Base-by-base conservation (phyloP, 2,329 filamentous ascomycete genomes). In the Monilinia laxa region DNA sequence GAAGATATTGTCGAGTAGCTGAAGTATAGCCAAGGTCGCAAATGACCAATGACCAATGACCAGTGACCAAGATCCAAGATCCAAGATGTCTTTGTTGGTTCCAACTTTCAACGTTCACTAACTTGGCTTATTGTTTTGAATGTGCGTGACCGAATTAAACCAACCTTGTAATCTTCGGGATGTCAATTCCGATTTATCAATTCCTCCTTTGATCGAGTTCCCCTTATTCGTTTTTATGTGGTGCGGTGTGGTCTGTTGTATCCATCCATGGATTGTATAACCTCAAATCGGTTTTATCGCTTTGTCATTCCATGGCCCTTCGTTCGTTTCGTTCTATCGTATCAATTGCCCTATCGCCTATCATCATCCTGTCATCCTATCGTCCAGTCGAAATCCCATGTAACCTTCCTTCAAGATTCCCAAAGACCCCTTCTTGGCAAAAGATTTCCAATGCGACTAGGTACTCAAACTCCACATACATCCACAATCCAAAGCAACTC, bases 401-500 rank as follows among this genome's bases (percentile, higher is more conserved):
- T 18, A 51, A 51, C 45, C n/a, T 62, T 35, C 31, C 7, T 35
- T 4, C 31, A 9, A 35, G 31, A 35, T 35, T 6, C 58, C 16
- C 38, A 38, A 4, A 45, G 23, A 35, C 45, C 47, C 58, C 45
- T 60, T 62, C 45, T 62, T 62, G 58, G 58, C 47, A 16, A 38
- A 62, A 25, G 45, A 25, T 10, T 31, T 45, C 20, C 45, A 14
- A 5, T 42, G 3, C n/a, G 20, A 23, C 20, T 20, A 59, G n/a
- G 23, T 60, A 23, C 23, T 16, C 18, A 11, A 23, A 35, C 23
- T 60, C 40, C 12, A 16, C 2, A 42, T 42, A 31, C 28, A 9
- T 6, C 31, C 31, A 35, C 1, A 5, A 35, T 35, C 5, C 5
- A 35, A 35, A 35, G 31, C 31, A 35, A 7, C 31, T 35, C 31